phyloP scores from a whole-genome alignment of 768 basidiomycete genomes.

The Tubosaeta sp. region DNA sequence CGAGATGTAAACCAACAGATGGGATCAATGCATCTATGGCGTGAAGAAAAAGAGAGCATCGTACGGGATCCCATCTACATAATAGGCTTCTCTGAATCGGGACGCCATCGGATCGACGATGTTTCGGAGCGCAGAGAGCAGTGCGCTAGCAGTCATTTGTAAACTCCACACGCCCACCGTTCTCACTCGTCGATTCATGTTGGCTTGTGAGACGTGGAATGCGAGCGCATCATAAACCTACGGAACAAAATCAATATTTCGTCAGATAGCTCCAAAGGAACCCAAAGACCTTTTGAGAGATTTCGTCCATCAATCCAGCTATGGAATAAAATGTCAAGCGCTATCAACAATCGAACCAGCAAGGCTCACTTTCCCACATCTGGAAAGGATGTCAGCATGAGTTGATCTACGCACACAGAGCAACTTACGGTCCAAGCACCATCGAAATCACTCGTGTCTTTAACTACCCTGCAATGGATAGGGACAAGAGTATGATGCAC shows the following conservation, averaged over 20 bases:
- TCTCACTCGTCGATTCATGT: constrained; percentile 84
- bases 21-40: constrained; percentile 19
- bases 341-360: not conserved
- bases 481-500: constrained; percentile 92
- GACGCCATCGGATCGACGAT: constrained; percentile 62
- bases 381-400: constrained; percentile 26
- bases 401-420: not conserved
- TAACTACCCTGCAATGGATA: constrained; percentile 84
- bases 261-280: not conserved
- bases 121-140: constrained; percentile 71
- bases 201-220: constrained; percentile 87
- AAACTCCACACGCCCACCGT: constrained; percentile 93
- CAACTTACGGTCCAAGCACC: constrained; percentile 89
- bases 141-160: constrained; percentile 87
- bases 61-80: constrained; percentile 31
- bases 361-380: constrained; percentile 87
- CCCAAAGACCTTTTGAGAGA: constrained; percentile 67
- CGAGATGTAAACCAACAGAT: not conserved
- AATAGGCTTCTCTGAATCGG: constrained; percentile 27
- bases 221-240: constrained; percentile 91
- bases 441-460: constrained; percentile 84
- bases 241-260: not conserved
- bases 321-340: constrained; percentile 15
- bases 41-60: constrained; percentile 22
- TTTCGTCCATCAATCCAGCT: constrained; percentile 91